Conservation (phyloP, 2,329 filamentous ascomycete genomes). For the Zymoseptoria brevis region DNA sequence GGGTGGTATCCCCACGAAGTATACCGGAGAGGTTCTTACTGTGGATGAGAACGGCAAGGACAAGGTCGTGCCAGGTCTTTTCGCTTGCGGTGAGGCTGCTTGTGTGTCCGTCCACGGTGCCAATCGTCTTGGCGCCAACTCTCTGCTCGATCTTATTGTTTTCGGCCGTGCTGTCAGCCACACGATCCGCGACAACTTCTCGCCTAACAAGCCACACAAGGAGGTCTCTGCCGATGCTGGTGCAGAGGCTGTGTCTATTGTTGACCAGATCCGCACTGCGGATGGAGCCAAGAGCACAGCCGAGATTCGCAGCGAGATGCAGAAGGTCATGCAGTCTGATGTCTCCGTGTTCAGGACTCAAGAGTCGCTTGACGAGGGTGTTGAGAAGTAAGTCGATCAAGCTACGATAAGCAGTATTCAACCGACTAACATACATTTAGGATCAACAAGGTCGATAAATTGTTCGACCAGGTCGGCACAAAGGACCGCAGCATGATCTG, state of each 20-base stretch:
- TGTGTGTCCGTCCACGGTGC: slow-evolving; percentile 97
- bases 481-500: slow-evolving; percentile 99
- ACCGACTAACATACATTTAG: slow-evolving; percentile 17
- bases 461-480: slow-evolving; percentile 77
- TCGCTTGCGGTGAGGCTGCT: slow-evolving; percentile 92
- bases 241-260: slow-evolving; percentile 73
- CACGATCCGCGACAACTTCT: slow-evolving; percentile 91
- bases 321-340: slow-evolving; percentile 97
- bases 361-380: slow-evolving; percentile 87
- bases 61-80: slow-evolving; percentile 88
- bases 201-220: slow-evolving; percentile 70
- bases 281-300: slow-evolving; percentile 79
- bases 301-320: slow-evolving; percentile 85
- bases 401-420: not conserved
- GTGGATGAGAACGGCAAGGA: slow-evolving; percentile 80
- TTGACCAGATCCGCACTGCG: slow-evolving; percentile 78
- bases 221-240: slow-evolving; percentile 78
- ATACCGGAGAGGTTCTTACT: slow-evolving; percentile 92
- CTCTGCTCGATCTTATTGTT: slow-evolving; percentile 91
- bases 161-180: slow-evolving; percentile 97
- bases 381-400: slow-evolving; percentile 48
- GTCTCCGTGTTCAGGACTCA: slow-evolving; percentile 95
- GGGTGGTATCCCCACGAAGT: slow-evolving; percentile 96
- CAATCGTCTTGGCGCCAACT: slow-evolving; percentile 97
- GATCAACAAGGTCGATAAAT: slow-evolving; percentile 75